Evolutionary conservation across 805 yeast species (phyloP).

Genomic region (Teunomyces atbi): DNA sequence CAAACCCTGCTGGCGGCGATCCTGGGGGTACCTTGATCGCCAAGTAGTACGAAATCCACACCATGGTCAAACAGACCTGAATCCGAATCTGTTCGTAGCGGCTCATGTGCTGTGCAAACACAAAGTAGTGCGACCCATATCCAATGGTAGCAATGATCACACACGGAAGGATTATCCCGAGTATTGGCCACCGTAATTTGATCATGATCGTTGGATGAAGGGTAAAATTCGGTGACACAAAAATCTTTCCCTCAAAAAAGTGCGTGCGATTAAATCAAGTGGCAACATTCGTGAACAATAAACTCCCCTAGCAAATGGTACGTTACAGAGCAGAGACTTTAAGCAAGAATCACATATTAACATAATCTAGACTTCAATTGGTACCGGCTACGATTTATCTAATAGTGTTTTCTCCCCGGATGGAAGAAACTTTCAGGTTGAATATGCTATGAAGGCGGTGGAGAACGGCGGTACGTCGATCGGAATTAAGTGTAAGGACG

Average conservation of each 20-base stretch:
- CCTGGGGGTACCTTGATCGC: conserved; percentile 76
- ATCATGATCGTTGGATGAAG: conserved; percentile 8
- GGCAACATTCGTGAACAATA: neutral
- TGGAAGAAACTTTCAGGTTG: conserved; percentile 95
- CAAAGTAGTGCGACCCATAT: conserved; percentile 58
- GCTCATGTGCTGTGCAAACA: conserved; percentile 47
- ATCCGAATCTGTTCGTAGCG: conserved; percentile 42
- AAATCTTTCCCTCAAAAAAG: conserved; percentile 6
- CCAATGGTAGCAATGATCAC: conserved; percentile 57
- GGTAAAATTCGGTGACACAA: conserved; percentile 1
- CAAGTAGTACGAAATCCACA: conserved; percentile 71
- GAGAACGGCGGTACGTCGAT: conserved; percentile 96
- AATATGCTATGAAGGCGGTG: conserved; percentile 95
- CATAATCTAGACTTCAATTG: conserved; percentile 72
- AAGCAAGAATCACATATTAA: conserved; percentile 6
- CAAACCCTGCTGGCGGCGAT: conserved; percentile 50
- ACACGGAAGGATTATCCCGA: conserved; percentile 51
- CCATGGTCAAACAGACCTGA: conserved; percentile 48
- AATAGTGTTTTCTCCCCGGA: conserved; percentile 94
- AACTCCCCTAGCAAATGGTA: conserved; percentile 9
- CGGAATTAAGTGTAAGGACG: conserved; percentile 90
- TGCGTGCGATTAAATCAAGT: conserved; percentile 1
- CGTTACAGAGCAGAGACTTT: neutral
- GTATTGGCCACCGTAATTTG: conserved; percentile 16
- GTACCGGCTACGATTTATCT: conserved; percentile 98